These are phyloP conservation scores for Clavispora carvajalis DNA, from an alignment of 805 yeast genomes.

Conservation along the genomic window DNA sequence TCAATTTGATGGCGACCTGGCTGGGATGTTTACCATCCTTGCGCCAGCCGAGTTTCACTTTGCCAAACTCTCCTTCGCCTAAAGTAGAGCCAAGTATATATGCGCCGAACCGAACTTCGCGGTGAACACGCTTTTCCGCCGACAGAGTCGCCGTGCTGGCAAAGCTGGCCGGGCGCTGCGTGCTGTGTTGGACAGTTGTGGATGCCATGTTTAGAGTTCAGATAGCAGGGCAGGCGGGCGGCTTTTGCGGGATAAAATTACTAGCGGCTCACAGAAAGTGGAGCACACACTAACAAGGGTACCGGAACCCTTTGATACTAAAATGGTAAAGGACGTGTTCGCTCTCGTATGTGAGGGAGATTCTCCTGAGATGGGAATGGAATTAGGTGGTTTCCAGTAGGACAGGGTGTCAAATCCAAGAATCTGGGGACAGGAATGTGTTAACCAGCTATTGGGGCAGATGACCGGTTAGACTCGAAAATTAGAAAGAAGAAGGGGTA, in stretches of 20 bases:
- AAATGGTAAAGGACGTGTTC: not conserved
- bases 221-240: not conserved
- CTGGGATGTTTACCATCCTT: constrained; percentile 72
- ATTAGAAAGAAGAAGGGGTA: not conserved
- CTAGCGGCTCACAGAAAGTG: not conserved
- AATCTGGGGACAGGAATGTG: not conserved
- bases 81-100: constrained; percentile 87
- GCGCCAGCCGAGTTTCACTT: constrained; percentile 95
- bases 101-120: constrained; percentile 82
- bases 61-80: constrained; percentile 98
- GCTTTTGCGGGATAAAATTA: not conserved
- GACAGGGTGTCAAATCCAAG: not conserved
- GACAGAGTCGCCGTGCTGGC: not conserved
- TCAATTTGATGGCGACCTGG: constrained; percentile 90
- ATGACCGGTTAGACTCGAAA: not conserved
- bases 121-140: constrained; percentile 33
- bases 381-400: not conserved
- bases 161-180: not conserved
- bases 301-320: not conserved
- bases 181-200: not conserved
- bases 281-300: not conserved
- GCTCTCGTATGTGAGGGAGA: not conserved
- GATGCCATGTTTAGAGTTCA: not conserved
- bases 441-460: not conserved
- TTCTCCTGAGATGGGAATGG: not conserved